These are phyloP conservation scores for Planoprotostelium fungivorum DNA, from an alignment of 78 protist genomes.

Conservation along the genomic window DNA sequence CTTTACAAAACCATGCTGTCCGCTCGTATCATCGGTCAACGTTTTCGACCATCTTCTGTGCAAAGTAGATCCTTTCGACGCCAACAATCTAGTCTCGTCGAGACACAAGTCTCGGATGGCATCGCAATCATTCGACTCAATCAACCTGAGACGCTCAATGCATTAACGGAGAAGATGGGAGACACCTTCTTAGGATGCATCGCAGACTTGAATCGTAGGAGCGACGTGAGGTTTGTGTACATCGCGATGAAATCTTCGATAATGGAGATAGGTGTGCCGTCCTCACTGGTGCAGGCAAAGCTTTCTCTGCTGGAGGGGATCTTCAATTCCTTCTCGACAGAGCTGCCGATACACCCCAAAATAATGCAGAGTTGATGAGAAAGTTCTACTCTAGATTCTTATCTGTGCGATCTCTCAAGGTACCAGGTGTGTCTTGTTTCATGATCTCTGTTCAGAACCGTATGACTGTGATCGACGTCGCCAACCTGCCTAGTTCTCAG, in stretches of 20 bases:
- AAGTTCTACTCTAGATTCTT: constrained; percentile 46
- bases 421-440: constrained; percentile 45
- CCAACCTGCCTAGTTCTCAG: neutral
- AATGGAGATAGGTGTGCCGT: constrained; percentile 26
- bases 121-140: constrained; percentile 4
- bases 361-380: constrained; percentile 47
- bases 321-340: constrained; percentile 48
- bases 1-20: too few species aligned
- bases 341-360: constrained; percentile 14
- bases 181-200: constrained; percentile 15
- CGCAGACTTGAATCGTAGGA: neutral
- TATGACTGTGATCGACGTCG: neutral
- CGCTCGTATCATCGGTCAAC: too few species aligned
- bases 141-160: constrained; percentile 43
- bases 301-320: constrained; percentile 71
- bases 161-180: constrained; percentile 42
- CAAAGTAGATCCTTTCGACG: too few species aligned
- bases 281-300: constrained; percentile 61
- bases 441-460: too few species aligned
- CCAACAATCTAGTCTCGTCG: neutral
- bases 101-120: neutral
- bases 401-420: constrained; percentile 29
- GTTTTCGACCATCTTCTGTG: too few species aligned
- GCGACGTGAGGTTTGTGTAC: constrained; percentile 8
- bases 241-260: constrained; percentile 9